phyloP scores from a whole-genome alignment of 768 basidiomycete genomes.

The Chalciporus pseudorubinellus region DNA sequence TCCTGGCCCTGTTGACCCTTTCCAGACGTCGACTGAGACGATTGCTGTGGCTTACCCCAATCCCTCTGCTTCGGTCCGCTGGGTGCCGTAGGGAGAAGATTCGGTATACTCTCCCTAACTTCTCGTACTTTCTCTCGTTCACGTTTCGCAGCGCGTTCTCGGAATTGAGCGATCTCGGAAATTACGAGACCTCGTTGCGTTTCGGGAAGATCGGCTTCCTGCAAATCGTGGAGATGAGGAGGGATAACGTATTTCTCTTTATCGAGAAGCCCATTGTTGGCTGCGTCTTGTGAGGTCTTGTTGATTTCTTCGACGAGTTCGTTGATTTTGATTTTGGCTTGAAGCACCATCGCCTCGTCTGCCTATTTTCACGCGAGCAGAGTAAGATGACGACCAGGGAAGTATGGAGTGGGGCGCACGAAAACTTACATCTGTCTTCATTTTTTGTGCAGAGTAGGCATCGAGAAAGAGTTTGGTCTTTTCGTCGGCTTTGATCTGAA shows the following conservation, averaged over 20 bases:
- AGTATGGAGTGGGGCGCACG: background rate
- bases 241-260: conserved; percentile 89
- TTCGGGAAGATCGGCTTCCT: conserved; percentile 96
- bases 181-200: conserved; percentile 89
- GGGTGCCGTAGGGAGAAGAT: conserved; percentile 42
- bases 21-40: conserved; percentile 33
- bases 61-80: conserved; percentile 77
- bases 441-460: conserved; percentile 75
- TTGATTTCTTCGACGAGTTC: conserved; percentile 70
- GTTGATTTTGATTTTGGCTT: conserved; percentile 63
- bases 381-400: background rate
- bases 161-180: conserved; percentile 94
- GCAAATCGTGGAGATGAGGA: conserved; percentile 94
- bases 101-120: conserved; percentile 56
- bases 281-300: conserved; percentile 68
- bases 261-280: conserved; percentile 70
- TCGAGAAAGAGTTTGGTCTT: conserved; percentile 89
- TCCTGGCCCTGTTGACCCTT: conserved; percentile 50
- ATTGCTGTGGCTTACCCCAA: conserved; percentile 61
- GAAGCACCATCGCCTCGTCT: conserved; percentile 63
- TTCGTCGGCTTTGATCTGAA: conserved; percentile 92
- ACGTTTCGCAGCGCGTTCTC: conserved; percentile 88
- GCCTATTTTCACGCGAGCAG: conserved; percentile 42
- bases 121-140: conserved; percentile 88
- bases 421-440: conserved; percentile 72